These are phyloP conservation scores for Barnettozyma hawaiiensis DNA, from an alignment of 1,139 yeast genomes.

Conservation along the genomic window DNA sequence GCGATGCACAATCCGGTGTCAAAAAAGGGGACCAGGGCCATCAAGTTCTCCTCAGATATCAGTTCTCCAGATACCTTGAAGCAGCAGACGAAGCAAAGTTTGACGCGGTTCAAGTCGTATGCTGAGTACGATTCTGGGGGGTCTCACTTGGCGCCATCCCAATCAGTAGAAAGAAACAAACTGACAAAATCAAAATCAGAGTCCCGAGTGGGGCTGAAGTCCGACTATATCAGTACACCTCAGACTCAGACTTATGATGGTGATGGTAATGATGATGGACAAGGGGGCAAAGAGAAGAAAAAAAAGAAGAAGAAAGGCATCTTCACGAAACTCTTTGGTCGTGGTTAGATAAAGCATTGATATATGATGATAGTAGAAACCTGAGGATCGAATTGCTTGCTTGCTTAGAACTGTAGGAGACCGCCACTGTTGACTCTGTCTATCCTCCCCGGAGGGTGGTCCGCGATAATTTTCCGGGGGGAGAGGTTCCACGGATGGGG, in stretches of 20 bases:
- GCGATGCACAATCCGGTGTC: not conserved
- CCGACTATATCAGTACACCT: not conserved
- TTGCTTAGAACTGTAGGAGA: not conserved
- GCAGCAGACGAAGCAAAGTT: constrained; percentile 1
- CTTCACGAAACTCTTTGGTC: constrained; percentile 2
- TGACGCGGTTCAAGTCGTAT: constrained; percentile 13
- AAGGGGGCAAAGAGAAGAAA: not conserved
- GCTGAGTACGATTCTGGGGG: constrained; percentile 7
- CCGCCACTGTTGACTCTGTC: not conserved
- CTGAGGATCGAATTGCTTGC: not conserved
- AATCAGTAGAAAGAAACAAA: constrained; percentile 2
- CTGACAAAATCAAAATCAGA: constrained; percentile 4
- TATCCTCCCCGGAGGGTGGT: not conserved
- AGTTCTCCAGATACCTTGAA: constrained; percentile 8
- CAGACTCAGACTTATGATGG: not conserved
- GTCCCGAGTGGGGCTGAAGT: constrained; percentile 4
- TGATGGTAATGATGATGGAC: not conserved
- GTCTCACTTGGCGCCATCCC: constrained; percentile 1
- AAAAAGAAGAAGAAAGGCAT: constrained; percentile 7
- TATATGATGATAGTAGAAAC: not conserved
- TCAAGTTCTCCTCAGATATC: constrained; percentile 9
- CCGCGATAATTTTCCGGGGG: not conserved
- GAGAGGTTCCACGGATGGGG: too few species aligned
- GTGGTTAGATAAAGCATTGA: not conserved
- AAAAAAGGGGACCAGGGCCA: not conserved